phyloP scores from a whole-genome alignment of 257 asterid species.

The Lycium barbarum region DNA sequence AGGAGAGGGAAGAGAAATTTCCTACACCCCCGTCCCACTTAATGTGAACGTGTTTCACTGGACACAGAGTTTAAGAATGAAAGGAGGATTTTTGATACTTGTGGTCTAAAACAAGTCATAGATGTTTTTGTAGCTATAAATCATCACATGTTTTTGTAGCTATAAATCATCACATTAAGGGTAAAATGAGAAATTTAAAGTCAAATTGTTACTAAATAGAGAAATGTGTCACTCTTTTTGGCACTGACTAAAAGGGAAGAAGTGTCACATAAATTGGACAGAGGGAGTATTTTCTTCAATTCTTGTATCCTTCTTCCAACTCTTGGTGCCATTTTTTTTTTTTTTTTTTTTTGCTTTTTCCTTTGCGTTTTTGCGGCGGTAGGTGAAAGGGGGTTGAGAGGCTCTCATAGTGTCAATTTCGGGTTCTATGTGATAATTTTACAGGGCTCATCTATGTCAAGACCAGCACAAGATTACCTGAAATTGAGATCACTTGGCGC shows the following conservation, averaged over 20 bases:
- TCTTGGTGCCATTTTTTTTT: neutral
- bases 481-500: conserved; percentile 76
- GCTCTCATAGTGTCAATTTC: neutral
- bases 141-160: neutral
- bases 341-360: neutral
- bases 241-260: neutral
- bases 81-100: neutral
- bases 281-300: neutral
- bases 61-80: neutral
- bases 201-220: neutral
- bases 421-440: neutral
- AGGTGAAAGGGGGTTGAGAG: neutral
- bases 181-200: neutral
- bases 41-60: neutral
- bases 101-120: neutral
- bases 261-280: neutral
- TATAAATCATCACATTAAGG: neutral
- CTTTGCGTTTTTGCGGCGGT: neutral
- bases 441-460: conserved; percentile 64
- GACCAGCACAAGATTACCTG: conserved; percentile 69
- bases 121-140: neutral
- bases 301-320: neutral
- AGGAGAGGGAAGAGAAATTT: neutral
- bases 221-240: neutral
- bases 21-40: neutral